Conservation (phyloP, 2,329 filamentous ascomycete genomes). For the Penicillium sp. region DNA sequence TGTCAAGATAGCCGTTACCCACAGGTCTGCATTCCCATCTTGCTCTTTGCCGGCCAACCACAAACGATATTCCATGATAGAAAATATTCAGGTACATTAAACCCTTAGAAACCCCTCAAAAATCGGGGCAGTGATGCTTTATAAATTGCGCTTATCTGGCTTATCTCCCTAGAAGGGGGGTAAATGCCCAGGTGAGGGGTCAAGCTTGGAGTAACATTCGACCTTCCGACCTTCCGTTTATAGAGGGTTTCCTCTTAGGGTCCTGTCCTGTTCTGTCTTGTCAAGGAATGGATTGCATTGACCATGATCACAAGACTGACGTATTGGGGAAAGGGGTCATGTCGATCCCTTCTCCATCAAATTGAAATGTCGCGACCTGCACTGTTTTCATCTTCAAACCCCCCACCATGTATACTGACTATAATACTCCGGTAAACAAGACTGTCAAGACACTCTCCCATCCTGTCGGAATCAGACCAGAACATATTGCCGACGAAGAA, state of each 20-base stretch:
- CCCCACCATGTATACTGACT: background rate
- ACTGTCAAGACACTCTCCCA: background rate
- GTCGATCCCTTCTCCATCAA: too few species aligned
- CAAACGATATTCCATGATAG: constrained; percentile 12
- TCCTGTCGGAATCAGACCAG: constrained; percentile 25
- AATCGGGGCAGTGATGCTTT: background rate
- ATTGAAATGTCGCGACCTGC: background rate
- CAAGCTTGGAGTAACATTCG: background rate
- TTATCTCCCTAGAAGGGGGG: background rate
- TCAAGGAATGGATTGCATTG: background rate
- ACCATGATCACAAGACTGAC: background rate
- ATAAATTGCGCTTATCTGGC: constrained; percentile 1
- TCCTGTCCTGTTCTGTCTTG: background rate
- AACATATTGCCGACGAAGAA: constrained; percentile 25
- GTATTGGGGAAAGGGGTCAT: too few species aligned
- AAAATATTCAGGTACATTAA: background rate
- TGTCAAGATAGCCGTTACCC: background rate
- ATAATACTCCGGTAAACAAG: background rate
- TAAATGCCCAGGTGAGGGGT: constrained; percentile 1
- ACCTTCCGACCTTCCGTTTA: background rate
- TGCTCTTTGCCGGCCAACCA: constrained; percentile 22
- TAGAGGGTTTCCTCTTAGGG: background rate
- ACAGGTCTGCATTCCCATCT: constrained; percentile 14
- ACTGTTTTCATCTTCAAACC: background rate
- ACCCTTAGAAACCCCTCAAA: too few species aligned